Percentiles rank a stretch among this genome's conserved stretches.
phyloP scores from a whole-genome alignment of 2,329 filamentous ascomycete genomes.

The Fusarium napiforme region DNA sequence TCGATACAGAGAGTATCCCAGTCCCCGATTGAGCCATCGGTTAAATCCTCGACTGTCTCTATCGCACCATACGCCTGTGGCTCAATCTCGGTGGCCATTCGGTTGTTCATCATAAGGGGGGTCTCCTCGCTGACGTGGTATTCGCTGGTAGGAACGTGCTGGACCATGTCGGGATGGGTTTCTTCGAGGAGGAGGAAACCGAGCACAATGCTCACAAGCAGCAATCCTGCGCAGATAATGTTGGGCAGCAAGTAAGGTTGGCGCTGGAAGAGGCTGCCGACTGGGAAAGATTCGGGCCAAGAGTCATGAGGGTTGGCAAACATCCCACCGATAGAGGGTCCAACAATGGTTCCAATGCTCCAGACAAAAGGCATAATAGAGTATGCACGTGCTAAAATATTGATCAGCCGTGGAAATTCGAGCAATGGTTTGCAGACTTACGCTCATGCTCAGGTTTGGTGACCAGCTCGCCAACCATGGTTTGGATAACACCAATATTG shows the following conservation, averaged over 20 bases:
- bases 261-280: conserved; percentile 74
- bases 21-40: conserved; percentile 56
- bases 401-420: conserved; percentile 1
- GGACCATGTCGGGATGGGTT: conserved; percentile 84
- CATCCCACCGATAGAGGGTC: conserved; percentile 86
- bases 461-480: conserved; percentile 91
- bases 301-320: conserved; percentile 82
- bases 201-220: conserved; percentile 81
- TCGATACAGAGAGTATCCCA: conserved; percentile 54
- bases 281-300: conserved; percentile 77
- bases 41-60: conserved; percentile 49
- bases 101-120: conserved; percentile 78
- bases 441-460: conserved; percentile 86
- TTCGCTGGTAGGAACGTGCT: conserved; percentile 57
- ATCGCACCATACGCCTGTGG: conserved; percentile 86
- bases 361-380: conserved; percentile 95
- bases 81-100: conserved; percentile 75
- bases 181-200: conserved; percentile 87
- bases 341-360: conserved; percentile 89
- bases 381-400: conserved; percentile 76
- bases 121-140: conserved; percentile 73
- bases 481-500: conserved; percentile 91
- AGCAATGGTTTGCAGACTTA: conserved; percentile 58
- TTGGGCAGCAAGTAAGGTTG: conserved; percentile 94
- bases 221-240: conserved; percentile 80